These are phyloP conservation scores for Geranium rotundifolium DNA, from an alignment of 345 rosid species.

Conservation along the genomic window DNA sequence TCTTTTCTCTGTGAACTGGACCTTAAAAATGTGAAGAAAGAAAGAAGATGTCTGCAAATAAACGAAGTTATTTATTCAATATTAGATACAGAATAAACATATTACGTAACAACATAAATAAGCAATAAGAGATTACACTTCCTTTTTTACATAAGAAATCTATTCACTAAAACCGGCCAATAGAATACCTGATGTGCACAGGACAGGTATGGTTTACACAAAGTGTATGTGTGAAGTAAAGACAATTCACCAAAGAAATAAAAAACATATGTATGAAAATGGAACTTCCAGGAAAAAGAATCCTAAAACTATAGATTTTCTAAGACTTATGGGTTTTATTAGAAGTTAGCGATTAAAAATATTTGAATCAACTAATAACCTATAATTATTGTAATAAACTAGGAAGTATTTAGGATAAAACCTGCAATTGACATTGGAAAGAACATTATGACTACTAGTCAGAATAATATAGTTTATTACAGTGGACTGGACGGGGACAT, in stretches of 20 bases:
- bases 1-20: constrained; percentile 61
- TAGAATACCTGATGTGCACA: not conserved
- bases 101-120: not conserved
- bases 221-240: too few relatives aligned
- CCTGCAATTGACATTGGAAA: too few relatives aligned
- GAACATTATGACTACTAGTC: too few relatives aligned
- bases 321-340: not conserved
- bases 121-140: not conserved
- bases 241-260: not conserved
- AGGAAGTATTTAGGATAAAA: not conserved
- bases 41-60: constrained; percentile 77
- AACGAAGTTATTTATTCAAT: not conserved
- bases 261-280: not conserved
- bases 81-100: not conserved
- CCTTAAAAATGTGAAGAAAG: constrained; percentile 75
- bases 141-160: not conserved
- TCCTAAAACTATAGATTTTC: not conserved
- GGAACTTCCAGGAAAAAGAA: not conserved
- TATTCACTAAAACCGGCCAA: not conserved
- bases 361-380: too few relatives aligned
- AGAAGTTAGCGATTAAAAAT: too few relatives aligned
- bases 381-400: too few relatives aligned
- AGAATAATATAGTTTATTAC: too few relatives aligned
- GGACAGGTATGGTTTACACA: too few relatives aligned
- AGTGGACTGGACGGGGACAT: not conserved